Evolutionary conservation across 2,329 filamentous ascomycete genomes (phyloP).

Genomic region (Aspergillus texensis): DNA sequence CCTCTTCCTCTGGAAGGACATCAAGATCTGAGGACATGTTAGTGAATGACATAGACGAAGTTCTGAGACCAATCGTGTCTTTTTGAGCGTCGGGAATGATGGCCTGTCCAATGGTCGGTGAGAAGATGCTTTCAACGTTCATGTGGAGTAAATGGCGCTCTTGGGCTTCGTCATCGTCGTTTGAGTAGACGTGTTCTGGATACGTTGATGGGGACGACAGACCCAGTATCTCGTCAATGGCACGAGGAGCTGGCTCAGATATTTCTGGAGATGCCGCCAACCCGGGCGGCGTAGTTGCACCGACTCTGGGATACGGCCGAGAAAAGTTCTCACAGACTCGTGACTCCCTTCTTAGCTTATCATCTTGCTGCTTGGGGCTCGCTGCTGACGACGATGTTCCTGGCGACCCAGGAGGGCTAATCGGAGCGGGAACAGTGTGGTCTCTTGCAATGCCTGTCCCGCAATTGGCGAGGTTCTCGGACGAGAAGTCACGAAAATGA

Average conservation of each 20-base stretch:
- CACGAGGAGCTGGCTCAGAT: conserved; percentile 39
- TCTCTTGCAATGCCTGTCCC: conserved; percentile 27
- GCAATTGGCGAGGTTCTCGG: conserved; percentile 31
- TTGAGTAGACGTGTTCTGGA: conserved; percentile 35
- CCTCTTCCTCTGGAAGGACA: conserved; percentile 51
- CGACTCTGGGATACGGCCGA: conserved; percentile 48
- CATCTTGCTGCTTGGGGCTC: conserved; percentile 26
- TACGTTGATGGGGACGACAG: conserved; percentile 32
- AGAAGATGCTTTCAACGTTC: conserved; percentile 33
- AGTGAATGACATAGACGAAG: conserved; percentile 47
- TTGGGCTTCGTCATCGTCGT: conserved; percentile 17
- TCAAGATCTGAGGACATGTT: conserved; percentile 44
- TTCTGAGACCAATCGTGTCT: conserved; percentile 38
- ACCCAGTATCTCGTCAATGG: conserved; percentile 46
- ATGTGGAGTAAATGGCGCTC: conserved; percentile 19
- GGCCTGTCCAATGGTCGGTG: conserved; percentile 37
- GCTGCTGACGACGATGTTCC: conserved; percentile 25
- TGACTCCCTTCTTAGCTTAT: conserved; percentile 34
- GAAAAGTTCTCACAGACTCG: conserved; percentile 58
- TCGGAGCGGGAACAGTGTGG: conserved; percentile 22
- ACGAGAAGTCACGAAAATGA: conserved; percentile 38
- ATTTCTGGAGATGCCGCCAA: conserved; percentile 31
- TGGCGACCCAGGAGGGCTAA: conserved; percentile 37
- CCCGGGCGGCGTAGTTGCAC: conserved; percentile 43
- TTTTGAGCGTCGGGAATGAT: conserved; percentile 47